A percentile compares a stretch with the other conserved stretches of the same genome.
Conservation (phyloP, 2,329 filamentous ascomycete species). For the Penicillium capsulatum region DNA sequence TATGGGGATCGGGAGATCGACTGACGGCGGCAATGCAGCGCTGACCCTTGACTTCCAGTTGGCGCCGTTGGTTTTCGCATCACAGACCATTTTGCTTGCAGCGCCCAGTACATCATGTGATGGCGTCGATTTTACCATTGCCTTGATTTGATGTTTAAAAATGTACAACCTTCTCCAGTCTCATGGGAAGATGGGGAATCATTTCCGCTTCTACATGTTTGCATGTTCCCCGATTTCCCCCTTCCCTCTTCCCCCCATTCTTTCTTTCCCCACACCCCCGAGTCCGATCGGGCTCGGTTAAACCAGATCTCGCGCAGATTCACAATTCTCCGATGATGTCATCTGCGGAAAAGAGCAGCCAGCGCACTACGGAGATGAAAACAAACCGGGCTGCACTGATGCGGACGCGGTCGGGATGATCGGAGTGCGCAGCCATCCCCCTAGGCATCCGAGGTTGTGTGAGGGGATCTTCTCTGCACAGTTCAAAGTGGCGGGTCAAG, state of each 20-base stretch:
- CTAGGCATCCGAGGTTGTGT: slow-evolving; percentile 6
- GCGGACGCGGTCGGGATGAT: slow-evolving; percentile 17
- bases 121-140: too few relatives aligned
- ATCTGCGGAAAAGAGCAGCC: slow-evolving; percentile 11
- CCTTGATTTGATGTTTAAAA: too few relatives aligned
- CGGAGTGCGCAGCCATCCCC: slow-evolving; percentile 5
- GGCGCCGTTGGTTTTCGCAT: slow-evolving; percentile 27
- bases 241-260: too few relatives aligned
- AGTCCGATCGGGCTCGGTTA: slow-evolving; percentile 4
- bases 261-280: too few relatives aligned
- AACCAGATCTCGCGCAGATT: slow-evolving; percentile 6
- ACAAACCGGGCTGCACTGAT: slow-evolving; percentile 13
- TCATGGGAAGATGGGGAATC: too few relatives aligned
- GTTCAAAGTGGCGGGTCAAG: not conserved
- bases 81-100: not conserved
- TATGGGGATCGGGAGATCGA: slow-evolving; percentile 12
- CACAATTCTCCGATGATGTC: slow-evolving; percentile 18
- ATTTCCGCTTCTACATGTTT: too few relatives aligned
- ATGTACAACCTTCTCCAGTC: too few relatives aligned
- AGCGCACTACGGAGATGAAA: slow-evolving; percentile 8
- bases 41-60: slow-evolving; percentile 16
- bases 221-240: too few relatives aligned
- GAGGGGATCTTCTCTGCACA: slow-evolving; percentile 4
- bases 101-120: too few relatives aligned
- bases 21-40: slow-evolving; percentile 26